Conservation (phyloP, 352 stramenopile genomes). For the Phytophthora crassamura region DNA sequence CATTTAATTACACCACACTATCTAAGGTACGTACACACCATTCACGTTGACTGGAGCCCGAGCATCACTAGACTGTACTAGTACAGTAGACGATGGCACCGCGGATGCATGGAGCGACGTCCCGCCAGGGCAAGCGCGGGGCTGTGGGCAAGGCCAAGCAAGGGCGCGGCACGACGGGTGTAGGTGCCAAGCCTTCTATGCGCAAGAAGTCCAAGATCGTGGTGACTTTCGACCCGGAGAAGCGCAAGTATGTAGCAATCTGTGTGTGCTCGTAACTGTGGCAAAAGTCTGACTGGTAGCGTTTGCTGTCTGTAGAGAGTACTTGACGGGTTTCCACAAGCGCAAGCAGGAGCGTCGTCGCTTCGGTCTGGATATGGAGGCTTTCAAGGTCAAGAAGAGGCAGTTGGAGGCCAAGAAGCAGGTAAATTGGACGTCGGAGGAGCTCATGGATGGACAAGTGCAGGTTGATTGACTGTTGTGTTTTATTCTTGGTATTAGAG, state of each 20-base stretch:
- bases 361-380: constrained; percentile 90
- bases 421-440: constrained; percentile 16
- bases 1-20: too few relatives aligned
- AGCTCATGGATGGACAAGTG: too few relatives aligned
- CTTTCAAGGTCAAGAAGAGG: constrained; percentile 89
- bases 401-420: constrained; percentile 85
- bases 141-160: constrained; percentile 32
- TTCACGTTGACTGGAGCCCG: constrained; percentile 24
- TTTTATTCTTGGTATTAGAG: constrained; percentile 31
- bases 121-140: constrained; percentile 41
- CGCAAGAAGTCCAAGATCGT: constrained; percentile 91
- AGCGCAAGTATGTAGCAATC: constrained; percentile 71
- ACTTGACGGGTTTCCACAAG: constrained; percentile 88
- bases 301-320: constrained; percentile 54
- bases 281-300: background rate
- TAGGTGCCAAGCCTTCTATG: constrained; percentile 44
- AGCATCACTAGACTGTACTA: too few relatives aligned
- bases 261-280: background rate
- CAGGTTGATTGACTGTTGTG: too few relatives aligned
- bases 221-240: constrained; percentile 87
- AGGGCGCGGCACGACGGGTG: constrained; percentile 28
- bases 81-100: constrained; percentile 25
- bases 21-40: background rate
- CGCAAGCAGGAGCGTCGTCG: constrained; percentile 87
- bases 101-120: constrained; percentile 26